Base-by-base conservation (phyloP, 495 filamentous ascomycete species). In the Penicillium silybi region DNA sequence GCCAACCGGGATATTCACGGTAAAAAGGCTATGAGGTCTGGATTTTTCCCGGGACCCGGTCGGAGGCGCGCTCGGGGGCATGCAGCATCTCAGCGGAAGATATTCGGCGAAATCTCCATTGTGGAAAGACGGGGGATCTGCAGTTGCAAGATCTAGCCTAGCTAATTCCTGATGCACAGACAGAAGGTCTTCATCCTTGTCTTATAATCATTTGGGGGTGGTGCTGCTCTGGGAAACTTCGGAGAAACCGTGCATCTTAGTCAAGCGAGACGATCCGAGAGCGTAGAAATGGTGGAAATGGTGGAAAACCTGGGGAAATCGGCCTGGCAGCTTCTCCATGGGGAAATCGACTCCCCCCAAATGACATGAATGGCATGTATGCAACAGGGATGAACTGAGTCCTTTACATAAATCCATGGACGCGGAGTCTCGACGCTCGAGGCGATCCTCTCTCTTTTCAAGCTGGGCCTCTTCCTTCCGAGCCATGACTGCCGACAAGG, bases 101-200 rank as follows among this genome's bases (percentile, higher is more conserved):
- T 57, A 16, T 38, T 64, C 63, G 63, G 63, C 39, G 57, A 66
- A 63, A 64, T 22, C 29, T 13, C 20, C 38, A 39, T 7, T 5
- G 4, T 39, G 37, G 16, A 39, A n/a, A 39, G n/a, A 19, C 3
- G 37, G 37, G 40, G 26, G 32, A 23, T 41, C 17, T 41, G 17
- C 42, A 42, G 22, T 10, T 29, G 3, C 32, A 27, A 18, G 50
- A 44, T 50, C 47, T 29, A 8, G 8, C 1, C n/a, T n/a, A n/a
- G n/a, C n/a, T n/a, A n/a, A n/a, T 29, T 29, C 4, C 11, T 32
- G 29, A 32, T 23, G 22, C 22, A 23, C 6, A 23, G 6, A 23
- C n/a, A n/a, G n/a, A n/a, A n/a, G n/a, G n/a, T n/a, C n/a, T n/a
- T n/a, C n/a, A n/a, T n/a, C n/a, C n/a, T n/a, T n/a, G 29, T 13